Base-by-base conservation (phyloP, 177 flowering plant species). In the Tripterygium wilfordii region DNA sequence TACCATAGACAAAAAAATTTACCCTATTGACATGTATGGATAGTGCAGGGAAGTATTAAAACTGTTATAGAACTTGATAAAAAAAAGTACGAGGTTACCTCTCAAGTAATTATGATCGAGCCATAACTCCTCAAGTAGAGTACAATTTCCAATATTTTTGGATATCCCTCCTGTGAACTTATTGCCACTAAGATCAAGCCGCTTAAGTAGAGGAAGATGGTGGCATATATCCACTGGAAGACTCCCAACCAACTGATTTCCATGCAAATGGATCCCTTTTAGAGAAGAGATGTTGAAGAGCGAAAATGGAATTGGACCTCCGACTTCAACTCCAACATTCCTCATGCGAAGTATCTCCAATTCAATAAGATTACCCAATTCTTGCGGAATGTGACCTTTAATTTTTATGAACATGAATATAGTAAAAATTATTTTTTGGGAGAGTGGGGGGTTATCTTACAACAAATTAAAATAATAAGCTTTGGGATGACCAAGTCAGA, bases 281-380 rank as follows among this genome's bases (percentile, higher is more conserved):
- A 47, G 20, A n/a, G 51, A 47, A n/a, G 51, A 47, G 8, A 47
- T 32, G 7, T 47, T 47, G 48, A 27, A 44, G 23, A 44, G 3
- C 6, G 5, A 2, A 1, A 35, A 13, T 2, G 48, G 48, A 16
- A 44, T 27, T 12, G 20, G 13, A 9, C 35, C 48, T 2, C 22
- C 2, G 0, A 43, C 10, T n/a, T n/a, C n/a, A n/a, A n/a, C n/a
- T 0, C 2, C 2, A 9, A 7, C 10, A 25, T 26, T 25, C n/a
- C 14, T 25, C 1, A 20, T 7, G 0, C 10, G 2, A 6, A 43
- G 8, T 15, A 14, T n/a, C 26, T 26, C 19, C 32, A 43, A n/a
- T 12, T 14, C 14, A 12, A n/a, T 3, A 25, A 15, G 32, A 10
- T 26, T 14, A 2, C 47, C 30, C 15, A 15, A 2, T 4, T 28